Percentiles rank a stretch among this genome's conserved stretches.
Evolutionary conservation across 805 yeast species (phyloP).

Genomic region (Cyberlindnera amylophila): DNA sequence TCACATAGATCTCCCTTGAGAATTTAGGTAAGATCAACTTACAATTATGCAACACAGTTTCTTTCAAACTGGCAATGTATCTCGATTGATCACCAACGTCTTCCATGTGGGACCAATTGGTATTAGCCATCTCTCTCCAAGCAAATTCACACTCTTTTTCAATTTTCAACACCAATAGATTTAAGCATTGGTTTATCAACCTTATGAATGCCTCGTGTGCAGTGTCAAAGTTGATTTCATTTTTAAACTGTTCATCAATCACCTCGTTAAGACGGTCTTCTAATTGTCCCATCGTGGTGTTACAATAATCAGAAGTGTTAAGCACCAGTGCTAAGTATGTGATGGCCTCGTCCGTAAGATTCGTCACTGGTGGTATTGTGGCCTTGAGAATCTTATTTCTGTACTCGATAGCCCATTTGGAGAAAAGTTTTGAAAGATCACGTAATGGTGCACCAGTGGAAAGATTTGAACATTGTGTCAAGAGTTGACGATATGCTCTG

Average conservation of each 20-base stretch:
- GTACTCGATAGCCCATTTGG: constrained; percentile 61
- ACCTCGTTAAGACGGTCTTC: constrained; percentile 53
- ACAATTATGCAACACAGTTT: constrained; percentile 42
- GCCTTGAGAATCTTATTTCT: constrained; percentile 47
- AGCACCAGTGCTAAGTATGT: constrained; percentile 66
- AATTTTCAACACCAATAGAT: constrained; percentile 52
- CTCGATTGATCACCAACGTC: constrained; percentile 70
- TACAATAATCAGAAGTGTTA: constrained; percentile 88
- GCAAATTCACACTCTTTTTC: constrained; percentile 58
- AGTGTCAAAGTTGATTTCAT: constrained; percentile 47
- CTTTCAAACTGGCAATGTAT: constrained; percentile 58
- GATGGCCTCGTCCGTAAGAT: constrained; percentile 53
- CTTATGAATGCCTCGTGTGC: constrained; percentile 55
- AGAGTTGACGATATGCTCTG: constrained; percentile 65
- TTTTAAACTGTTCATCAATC: constrained; percentile 37
- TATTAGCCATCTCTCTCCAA: constrained; percentile 80
- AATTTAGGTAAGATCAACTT: constrained; percentile 50
- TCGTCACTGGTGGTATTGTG: constrained; percentile 39
- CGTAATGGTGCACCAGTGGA: constrained; percentile 39
- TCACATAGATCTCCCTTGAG: constrained; percentile 63
- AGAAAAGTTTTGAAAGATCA: constrained; percentile 54
- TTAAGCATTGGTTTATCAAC: constrained; percentile 55
- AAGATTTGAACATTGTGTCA: constrained; percentile 65
- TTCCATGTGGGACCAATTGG: constrained; percentile 66
- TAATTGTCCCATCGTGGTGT: constrained; percentile 71